These are phyloP conservation scores for Annulohypoxylon nitens DNA, from an alignment of 495 filamentous ascomycete genomes.

Conservation along the genomic window DNA sequence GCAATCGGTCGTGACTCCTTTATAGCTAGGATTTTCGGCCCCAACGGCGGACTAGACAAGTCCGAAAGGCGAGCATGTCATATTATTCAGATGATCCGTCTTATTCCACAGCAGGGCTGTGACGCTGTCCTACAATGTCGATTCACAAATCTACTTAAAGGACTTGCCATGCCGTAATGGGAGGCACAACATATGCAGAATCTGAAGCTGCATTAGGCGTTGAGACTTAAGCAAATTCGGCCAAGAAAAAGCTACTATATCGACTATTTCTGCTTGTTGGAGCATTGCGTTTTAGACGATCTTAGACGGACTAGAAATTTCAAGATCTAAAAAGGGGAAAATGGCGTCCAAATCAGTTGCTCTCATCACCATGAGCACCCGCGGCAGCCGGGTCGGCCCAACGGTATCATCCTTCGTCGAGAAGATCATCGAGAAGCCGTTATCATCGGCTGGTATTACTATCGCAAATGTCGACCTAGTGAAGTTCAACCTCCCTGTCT, in stretches of 20 bases:
- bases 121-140: conserved; percentile 3
- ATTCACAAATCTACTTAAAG: background rate
- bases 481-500: conserved; percentile 68
- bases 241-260: background rate
- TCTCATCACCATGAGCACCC: conserved; percentile 56
- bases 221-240: background rate
- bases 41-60: background rate
- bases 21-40: background rate
- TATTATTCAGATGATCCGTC: background rate
- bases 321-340: conserved; percentile 10
- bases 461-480: conserved; percentile 62
- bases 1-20: background rate
- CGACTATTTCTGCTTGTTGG: background rate
- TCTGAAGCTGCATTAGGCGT: background rate
- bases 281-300: background rate
- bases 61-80: conserved; percentile 6
- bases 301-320: background rate
- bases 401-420: conserved; percentile 54
- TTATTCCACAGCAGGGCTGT: background rate
- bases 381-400: conserved; percentile 54
- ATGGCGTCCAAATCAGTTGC: conserved; percentile 56
- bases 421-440: conserved; percentile 49
- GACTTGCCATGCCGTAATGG: background rate
- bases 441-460: conserved; percentile 39
- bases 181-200: background rate